Base-by-base conservation (phyloP, 2,329 filamentous ascomycete genomes). In the Aureobasidium sp. region DNA sequence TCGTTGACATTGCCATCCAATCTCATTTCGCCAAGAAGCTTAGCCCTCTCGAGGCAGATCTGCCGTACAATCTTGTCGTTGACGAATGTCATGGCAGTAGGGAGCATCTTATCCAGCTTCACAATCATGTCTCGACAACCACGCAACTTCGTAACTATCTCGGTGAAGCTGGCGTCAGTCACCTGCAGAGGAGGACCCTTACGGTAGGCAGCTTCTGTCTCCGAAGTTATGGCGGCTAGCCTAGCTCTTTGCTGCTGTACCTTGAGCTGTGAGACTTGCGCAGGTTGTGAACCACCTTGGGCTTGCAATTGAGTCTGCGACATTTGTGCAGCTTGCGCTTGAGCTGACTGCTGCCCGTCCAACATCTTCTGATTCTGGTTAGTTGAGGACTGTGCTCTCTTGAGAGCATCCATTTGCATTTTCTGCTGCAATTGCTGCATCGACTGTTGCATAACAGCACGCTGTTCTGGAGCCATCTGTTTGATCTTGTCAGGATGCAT, bases 101-200 rank as follows among this genome's bases (percentile, higher is more conserved):
- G 60, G 52, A 64, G 69, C 26, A 72, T 67, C 48, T 67, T 68
- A 36, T 63, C 64, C 10, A 74, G 65, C n/a, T 65, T 65, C 9
- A 59, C 27, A 24, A 67, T 65, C 32, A 67, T 66, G 41, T 63
- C 63, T 20, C 68, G 65, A 10, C 66, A 59, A 12, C 47, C 63
- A 15, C 24, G 27, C 9, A 74, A 65, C 17, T 65, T 65, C 10
- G 47, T 10, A 27, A 67, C 64, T 13, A 66, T 65, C 43, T 63
- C 64, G n/a, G 68, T 63, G 6, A 67, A 59, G n/a, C 51, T 65
- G 15, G 37, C 13, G 8, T 65, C 62, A 51, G 71, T 68, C 29
- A 67, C 56, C 36, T 65, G 62, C 26, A 71, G 64, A 13, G 67
- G 61, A 12, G 67, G 67, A 20, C 71, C 70, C 56, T 71, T 72